Base-by-base conservation (phyloP, 495 filamentous ascomycete species). In the Penicillium atrosanguineum region DNA sequence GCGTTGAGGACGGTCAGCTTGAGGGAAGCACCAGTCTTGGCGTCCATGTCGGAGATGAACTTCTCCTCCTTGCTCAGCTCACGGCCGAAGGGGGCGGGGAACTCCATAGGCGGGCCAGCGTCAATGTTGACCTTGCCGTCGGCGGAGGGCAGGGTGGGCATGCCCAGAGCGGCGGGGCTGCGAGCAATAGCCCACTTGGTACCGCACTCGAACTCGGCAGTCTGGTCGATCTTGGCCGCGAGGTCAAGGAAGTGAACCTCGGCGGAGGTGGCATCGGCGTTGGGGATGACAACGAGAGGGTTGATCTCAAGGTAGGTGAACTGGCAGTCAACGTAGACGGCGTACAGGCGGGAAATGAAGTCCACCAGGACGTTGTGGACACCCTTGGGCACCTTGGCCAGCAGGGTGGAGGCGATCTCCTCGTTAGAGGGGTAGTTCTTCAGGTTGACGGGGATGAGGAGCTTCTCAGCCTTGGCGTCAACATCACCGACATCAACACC, bases 261-360 rank as follows among this genome's bases (percentile, higher is more conserved):
- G 40, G 94, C 95, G 48, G 91, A 96, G 67, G 94, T 97, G 55
- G 77, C 85, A 60, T 90, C 84, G 53, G 83, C 85, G 77, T 97
- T 99, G 68, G 94, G 94, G 63, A 99, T 92, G 65, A 96, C 94
- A 50, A 99, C 94, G 54, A 99, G 77, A 48, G 94, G 94, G 82
- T 99, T 99, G 82, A 99, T 99, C 77, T 99, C 94, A 55, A 99
- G 91, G 79, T 97, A 97, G 67, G 94, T 97, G 83, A 99, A 99
- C 77, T 99, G 94, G 87, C 90, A 95, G 82, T 99, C 94, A 50
- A 99, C 94, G 64, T 97, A 99, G 79, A 99, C 94, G 67, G 91
- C 92, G 68, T 97, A 97, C 40, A 92, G 83, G 61, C 87, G 79
- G 63, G 87, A 87, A 74, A 91, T 99, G 82, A 99, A 98, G 83